These are phyloP conservation scores for Candida sanyaensis DNA, from an alignment of 1,139 yeast species.

Conservation along the genomic window DNA sequence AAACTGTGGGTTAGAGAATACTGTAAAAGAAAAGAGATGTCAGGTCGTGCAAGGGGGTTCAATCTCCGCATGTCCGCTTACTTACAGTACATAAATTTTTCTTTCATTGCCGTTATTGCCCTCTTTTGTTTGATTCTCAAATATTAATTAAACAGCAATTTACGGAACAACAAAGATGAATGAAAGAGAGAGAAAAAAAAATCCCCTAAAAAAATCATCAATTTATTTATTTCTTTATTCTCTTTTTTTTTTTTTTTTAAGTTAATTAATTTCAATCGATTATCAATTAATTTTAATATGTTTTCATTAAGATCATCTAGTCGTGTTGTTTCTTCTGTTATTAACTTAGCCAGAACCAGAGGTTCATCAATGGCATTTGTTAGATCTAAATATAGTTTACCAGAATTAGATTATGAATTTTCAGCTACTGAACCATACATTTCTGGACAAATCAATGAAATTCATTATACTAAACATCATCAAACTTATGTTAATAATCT, in stretches of 20 bases:
- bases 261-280: too few species aligned
- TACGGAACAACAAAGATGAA: too few species aligned
- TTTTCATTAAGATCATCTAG: slow-evolving; percentile 21
- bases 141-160: too few species aligned
- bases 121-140: too few species aligned
- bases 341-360: slow-evolving; percentile 15
- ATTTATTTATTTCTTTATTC: too few species aligned
- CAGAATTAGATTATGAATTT: slow-evolving; percentile 85
- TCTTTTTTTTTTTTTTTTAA: background rate
- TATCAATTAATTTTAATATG: slow-evolving; percentile 8
- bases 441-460: slow-evolving; percentile 85
- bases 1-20: too few species aligned
- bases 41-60: too few species aligned
- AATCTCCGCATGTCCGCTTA: too few species aligned
- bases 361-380: slow-evolving; percentile 25
- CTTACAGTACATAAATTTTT: too few species aligned
- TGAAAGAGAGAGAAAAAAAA: too few species aligned
- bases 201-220: background rate
- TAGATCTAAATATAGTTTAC: slow-evolving; percentile 74
- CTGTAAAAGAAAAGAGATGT: too few species aligned
- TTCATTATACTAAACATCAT: slow-evolving; percentile 80
- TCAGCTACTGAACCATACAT: slow-evolving; percentile 90
- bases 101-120: too few species aligned
- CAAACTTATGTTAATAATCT: slow-evolving; percentile 91
- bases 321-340: slow-evolving; percentile 16